Evolutionary conservation across 352 stramenopile species (phyloP), one percentile per base, ranked within the genome.

Genomic region (Phytophthora syringae): DNA sequence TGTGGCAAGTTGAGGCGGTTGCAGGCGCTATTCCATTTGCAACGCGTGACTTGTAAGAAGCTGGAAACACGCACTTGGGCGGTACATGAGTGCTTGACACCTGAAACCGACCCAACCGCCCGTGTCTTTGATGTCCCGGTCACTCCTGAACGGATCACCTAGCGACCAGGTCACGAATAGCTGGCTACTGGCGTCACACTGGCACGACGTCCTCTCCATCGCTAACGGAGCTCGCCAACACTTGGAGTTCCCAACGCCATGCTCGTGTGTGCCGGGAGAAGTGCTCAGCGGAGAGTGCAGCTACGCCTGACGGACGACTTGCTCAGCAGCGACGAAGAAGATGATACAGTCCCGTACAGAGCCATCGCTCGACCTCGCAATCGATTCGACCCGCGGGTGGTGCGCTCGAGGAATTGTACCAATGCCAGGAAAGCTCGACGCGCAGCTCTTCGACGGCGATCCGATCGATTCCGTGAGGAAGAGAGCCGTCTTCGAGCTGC

Each of bases 241-340:
- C n/a, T n/a, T n/a, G n/a, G n/a, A n/a, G n/a, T n/a, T n/a, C n/a
- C n/a, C n/a, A n/a, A n/a, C n/a, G 16, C 16, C 15, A 52, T 52
- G 52, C 28, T 60, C 9, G 52, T 60, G 40, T 52, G 52, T 42
- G 39, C 52, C 20, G 52, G 52, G 4, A 28, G 52, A 43, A 18
- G 24, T 21, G 40, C 27, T 6, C 52, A 52, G 42, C 52, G 52
- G 13, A n/a, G 52, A n/a, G 52, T 40, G 13, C 52, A 25, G 16
- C 21, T 60, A 21, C 36, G 36, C 7, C 25, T 18, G 1, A 24
- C 42, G 7, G 39, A 51, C 3, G 27, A 51, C 7, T 60, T 15
- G 45, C 5, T 34, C 20, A 60, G 18, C 52, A 60, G 52, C 40
- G n/a, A 16, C 12, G 52, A 60, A 5, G 52, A 56, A 11, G 49